Percentiles rank a stretch among this genome's conserved stretches.
phyloP scores from a whole-genome alignment of 2,329 filamentous ascomycete genomes.

The Penicillium corylophilum region DNA sequence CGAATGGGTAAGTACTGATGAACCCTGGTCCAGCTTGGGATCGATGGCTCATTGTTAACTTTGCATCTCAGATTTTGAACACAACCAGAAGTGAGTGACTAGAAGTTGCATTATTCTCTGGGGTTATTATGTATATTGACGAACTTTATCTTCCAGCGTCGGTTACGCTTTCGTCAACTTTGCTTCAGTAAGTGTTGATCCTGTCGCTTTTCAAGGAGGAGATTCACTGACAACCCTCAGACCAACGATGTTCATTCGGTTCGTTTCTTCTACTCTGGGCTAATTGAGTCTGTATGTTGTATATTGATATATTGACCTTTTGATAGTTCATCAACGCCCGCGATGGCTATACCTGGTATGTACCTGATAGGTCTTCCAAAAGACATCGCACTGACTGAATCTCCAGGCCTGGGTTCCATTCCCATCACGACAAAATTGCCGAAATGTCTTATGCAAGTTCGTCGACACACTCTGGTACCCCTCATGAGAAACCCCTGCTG shows the following conservation, averaged over 20 bases:
- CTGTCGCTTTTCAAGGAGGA: background rate
- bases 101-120: background rate
- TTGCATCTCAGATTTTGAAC: constrained; percentile 63
- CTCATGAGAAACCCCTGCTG: background rate
- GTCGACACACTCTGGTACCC: constrained; percentile 32
- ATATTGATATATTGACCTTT: too few species aligned
- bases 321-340: constrained; percentile 68
- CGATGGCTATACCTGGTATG: constrained; percentile 68
- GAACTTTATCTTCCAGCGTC: constrained; percentile 57
- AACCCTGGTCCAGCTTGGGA: background rate
- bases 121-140: constrained; percentile 4
- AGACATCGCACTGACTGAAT: background rate
- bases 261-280: constrained; percentile 30
- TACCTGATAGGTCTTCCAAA: background rate
- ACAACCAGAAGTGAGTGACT: constrained; percentile 72
- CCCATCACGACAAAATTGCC: constrained; percentile 67
- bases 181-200: constrained; percentile 60
- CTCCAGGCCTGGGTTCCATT: constrained; percentile 71
- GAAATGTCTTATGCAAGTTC: constrained; percentile 94
- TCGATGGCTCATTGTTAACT: background rate
- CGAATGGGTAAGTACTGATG: constrained; percentile 62
- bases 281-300: background rate
- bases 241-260: constrained; percentile 72
- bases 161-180: constrained; percentile 99
- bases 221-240: constrained; percentile 48